phyloP scores from a whole-genome alignment of 2,329 filamentous ascomycete species.

The Pseudogymnoascus sp. region DNA sequence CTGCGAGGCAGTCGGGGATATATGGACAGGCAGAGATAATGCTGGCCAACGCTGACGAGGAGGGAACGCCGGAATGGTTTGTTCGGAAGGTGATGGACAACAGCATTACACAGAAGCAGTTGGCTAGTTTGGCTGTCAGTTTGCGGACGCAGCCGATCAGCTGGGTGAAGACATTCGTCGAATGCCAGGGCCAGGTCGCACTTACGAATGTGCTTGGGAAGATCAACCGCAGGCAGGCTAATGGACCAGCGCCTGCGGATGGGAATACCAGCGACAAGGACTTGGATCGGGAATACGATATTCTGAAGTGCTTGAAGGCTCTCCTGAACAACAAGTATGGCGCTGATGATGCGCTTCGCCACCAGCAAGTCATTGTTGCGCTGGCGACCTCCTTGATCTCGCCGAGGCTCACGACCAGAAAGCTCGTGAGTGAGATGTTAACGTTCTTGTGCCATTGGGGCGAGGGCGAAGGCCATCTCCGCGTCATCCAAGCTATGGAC shows the following conservation, averaged over 20 bases:
- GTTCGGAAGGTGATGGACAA: slow-evolving; percentile 96
- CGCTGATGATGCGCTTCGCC: slow-evolving; percentile 84
- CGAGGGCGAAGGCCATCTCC: slow-evolving; percentile 78
- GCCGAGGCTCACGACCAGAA: slow-evolving; percentile 80
- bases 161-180: slow-evolving; percentile 94
- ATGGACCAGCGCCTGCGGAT: slow-evolving; percentile 45
- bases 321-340: slow-evolving; percentile 99
- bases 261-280: slow-evolving; percentile 55
- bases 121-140: slow-evolving; percentile 90
- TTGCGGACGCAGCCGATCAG: slow-evolving; percentile 92
- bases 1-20: slow-evolving; percentile 61
- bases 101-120: slow-evolving; percentile 79
- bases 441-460: slow-evolving; percentile 96
- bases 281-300: slow-evolving; percentile 77
- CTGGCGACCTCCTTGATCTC: slow-evolving; percentile 82
- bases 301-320: slow-evolving; percentile 94
- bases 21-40: slow-evolving; percentile 61
- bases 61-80: slow-evolving; percentile 96
- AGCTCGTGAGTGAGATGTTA: slow-evolving; percentile 89
- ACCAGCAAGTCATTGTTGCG: slow-evolving; percentile 84
- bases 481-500: slow-evolving; percentile 90
- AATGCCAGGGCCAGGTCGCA: slow-evolving; percentile 94
- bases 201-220: slow-evolving; percentile 89
- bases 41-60: slow-evolving; percentile 76
- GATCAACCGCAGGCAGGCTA: slow-evolving; percentile 83